phyloP scores from a whole-genome alignment of 2,329 filamentous ascomycete species.

The Neofusicoccum umdonicola region DNA sequence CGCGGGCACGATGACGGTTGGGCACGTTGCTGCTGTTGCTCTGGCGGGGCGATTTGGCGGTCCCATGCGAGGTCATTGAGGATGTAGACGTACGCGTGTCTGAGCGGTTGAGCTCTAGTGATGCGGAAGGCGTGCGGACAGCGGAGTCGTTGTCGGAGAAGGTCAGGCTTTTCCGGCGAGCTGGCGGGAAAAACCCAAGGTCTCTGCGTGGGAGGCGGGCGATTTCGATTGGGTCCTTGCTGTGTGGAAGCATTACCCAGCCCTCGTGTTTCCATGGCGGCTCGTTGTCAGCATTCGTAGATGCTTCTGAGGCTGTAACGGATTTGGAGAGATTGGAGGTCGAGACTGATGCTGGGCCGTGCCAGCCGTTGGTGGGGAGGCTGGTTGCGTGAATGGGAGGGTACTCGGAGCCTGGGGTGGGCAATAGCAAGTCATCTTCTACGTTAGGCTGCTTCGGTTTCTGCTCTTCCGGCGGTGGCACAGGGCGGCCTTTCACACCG shows the following conservation, averaged over 20 bases:
- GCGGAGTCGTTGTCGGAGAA: constrained; percentile 55
- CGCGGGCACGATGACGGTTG: constrained; percentile 35
- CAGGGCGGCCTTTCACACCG: constrained; percentile 69
- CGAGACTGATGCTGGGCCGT: constrained; percentile 34
- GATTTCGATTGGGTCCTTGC: constrained; percentile 73
- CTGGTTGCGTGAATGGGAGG: constrained; percentile 17
- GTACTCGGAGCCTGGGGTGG: constrained; percentile 13
- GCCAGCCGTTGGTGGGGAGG: constrained; percentile 33
- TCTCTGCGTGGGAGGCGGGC: constrained; percentile 76
- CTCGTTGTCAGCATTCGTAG: constrained; percentile 53
- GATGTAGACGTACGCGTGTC: constrained; percentile 29
- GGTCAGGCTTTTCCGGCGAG: constrained; percentile 78
- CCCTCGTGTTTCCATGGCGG: constrained; percentile 80
- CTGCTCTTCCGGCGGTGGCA: constrained; percentile 33
- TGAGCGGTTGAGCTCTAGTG: constrained; percentile 58
- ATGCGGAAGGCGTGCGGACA: constrained; percentile 61
- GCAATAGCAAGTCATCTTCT: constrained; percentile 38
- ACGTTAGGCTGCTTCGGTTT: constrained; percentile 27
- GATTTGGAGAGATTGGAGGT: constrained; percentile 29
- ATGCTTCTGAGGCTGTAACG: constrained; percentile 26
- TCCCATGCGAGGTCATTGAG: constrained; percentile 30
- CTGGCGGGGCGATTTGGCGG: constrained; percentile 39
- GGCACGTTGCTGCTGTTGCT: constrained; percentile 39
- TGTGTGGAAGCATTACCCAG: constrained; percentile 79
- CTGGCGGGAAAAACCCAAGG: constrained; percentile 87